Conservation (phyloP, 225 moss, liverwort and hornwort genomes). For the Thuidium tamariscinum region DNA sequence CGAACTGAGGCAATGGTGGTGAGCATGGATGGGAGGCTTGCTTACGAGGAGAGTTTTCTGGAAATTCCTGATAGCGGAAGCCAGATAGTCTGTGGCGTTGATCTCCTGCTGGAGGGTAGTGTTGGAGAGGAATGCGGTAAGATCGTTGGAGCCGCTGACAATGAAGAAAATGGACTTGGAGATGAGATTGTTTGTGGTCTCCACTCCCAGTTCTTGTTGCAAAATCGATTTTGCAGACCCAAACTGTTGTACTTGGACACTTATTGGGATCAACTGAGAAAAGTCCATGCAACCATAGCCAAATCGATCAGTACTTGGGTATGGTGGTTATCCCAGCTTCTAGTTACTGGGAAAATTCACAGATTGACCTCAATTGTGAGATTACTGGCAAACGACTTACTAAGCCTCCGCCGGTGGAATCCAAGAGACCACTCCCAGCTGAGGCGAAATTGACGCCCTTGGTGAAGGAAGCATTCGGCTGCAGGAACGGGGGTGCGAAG, state of each 20-base stretch:
- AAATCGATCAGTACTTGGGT: background rate
- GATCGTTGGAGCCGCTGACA: slow-evolving; percentile 24
- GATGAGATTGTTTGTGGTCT: background rate
- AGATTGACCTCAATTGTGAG: background rate
- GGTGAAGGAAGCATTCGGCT: slow-evolving; percentile 14
- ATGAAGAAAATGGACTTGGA: slow-evolving; percentile 14
- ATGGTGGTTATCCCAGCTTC: background rate
- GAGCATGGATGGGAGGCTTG: background rate
- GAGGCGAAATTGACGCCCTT: slow-evolving; percentile 39
- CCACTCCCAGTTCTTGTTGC: slow-evolving; percentile 2
- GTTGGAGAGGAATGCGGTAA: slow-evolving; percentile 2
- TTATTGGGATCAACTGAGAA: background rate
- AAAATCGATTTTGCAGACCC: background rate
- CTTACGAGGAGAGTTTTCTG: slow-evolving; percentile 16
- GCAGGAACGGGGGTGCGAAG: slow-evolving; percentile 21
- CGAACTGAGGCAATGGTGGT: background rate
- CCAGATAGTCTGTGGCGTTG: slow-evolving; percentile 7
- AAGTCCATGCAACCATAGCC: background rate
- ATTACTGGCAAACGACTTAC: background rate
- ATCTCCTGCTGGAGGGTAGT: slow-evolving; percentile 1
- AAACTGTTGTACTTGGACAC: slow-evolving; percentile 27
- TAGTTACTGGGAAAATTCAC: background rate
- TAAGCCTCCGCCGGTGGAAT: slow-evolving; percentile 10
- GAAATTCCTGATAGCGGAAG: background rate
- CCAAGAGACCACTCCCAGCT: slow-evolving; percentile 39